Base-by-base conservation (phyloP, 2,329 filamentous ascomycete species). In the Pleomassaria siparia region DNA sequence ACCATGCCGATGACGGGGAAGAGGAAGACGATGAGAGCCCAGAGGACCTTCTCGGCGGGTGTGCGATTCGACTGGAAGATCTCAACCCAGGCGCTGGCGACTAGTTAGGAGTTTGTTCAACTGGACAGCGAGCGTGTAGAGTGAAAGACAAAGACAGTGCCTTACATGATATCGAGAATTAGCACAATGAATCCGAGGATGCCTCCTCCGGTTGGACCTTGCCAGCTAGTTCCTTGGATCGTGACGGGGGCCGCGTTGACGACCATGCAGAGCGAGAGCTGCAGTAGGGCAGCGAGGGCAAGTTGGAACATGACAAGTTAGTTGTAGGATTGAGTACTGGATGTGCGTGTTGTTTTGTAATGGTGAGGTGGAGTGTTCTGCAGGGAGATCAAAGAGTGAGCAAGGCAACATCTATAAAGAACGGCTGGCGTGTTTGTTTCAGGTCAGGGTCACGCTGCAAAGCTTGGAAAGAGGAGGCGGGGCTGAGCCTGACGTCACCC, bases 41-140 rank as follows among this genome's bases (percentile, higher is more conserved):
- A 86, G 26, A 85, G 70, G 3, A 86, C 65, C 72, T 86, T 86
- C 68, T 78, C 72, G 20, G 71, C 64, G 15, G 77, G 70, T 3
- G 82, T 76, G 50, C 83, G 82, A 67, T 79, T 83, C 30, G 82
- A 85, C 69, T 85, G 81, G 48, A 86, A 70, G 55, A 86, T 79
- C 70, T 86, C 83, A 58, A 86, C 83, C n/a, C n/a, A n/a, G n/a
- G n/a, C n/a, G n/a, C n/a, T 86, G 54, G 18, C 15, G 51, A 36
- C 21, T n/a, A 8, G 51, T 66, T 45, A 66, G 59, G 54, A 12
- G 22, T 16, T 8, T 4, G 35, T 3, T 4, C 8, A 18, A 3
- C 24, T n/a, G 13, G 15, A 28, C n/a, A 22, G 18, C 18, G 20
- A 37, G n/a, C n/a, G n/a, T n/a, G n/a, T n/a, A n/a, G n/a, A n/a